These are phyloP conservation scores for Bipolaris oryzae DNA, from an alignment of 2,329 filamentous ascomycete genomes.

Conservation along the genomic window DNA sequence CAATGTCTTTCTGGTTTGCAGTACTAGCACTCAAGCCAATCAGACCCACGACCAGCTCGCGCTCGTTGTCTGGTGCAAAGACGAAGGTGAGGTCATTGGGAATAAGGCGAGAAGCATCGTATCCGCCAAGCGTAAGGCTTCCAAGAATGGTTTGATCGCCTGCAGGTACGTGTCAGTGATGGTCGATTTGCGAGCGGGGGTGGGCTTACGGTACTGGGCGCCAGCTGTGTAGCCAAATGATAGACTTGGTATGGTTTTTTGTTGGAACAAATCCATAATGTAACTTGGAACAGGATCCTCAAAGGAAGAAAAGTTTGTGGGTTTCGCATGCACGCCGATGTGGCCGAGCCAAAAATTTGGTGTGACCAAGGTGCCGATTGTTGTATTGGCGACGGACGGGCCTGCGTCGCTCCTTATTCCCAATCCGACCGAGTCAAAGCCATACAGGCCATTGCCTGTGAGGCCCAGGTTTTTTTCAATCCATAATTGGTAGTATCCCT, in stretches of 20 bases:
- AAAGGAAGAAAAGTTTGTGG: conserved; percentile 59
- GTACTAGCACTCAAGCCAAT: conserved; percentile 48
- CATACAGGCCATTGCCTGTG: conserved; percentile 68
- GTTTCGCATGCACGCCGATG: conserved; percentile 56
- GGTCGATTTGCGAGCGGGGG: not conserved
- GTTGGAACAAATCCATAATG: conserved; percentile 58
- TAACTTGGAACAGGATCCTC: conserved; percentile 62
- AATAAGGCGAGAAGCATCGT: conserved; percentile 67
- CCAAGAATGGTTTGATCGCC: conserved; percentile 45
- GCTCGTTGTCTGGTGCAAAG: conserved; percentile 61
- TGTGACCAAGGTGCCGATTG: conserved; percentile 49
- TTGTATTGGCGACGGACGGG: conserved; percentile 51
- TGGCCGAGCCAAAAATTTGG: conserved; percentile 55
- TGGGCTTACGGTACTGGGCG: conserved; percentile 68
- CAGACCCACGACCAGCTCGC: conserved; percentile 65
- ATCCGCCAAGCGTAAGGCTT: conserved; percentile 71
- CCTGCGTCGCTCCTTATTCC: conserved; percentile 48
- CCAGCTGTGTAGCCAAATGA: conserved; percentile 79
- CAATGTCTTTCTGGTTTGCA: conserved; percentile 39
- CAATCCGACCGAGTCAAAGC: conserved; percentile 57
- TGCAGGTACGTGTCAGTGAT: conserved; percentile 26
- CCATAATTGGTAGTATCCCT: conserved; percentile 66
- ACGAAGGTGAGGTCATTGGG: conserved; percentile 66
- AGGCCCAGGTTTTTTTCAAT: conserved; percentile 63
- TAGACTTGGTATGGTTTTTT: conserved; percentile 69